These are phyloP conservation scores for Carex kokanica DNA, from an alignment of 176 grass and related monocot species.

Conservation along the genomic window DNA sequence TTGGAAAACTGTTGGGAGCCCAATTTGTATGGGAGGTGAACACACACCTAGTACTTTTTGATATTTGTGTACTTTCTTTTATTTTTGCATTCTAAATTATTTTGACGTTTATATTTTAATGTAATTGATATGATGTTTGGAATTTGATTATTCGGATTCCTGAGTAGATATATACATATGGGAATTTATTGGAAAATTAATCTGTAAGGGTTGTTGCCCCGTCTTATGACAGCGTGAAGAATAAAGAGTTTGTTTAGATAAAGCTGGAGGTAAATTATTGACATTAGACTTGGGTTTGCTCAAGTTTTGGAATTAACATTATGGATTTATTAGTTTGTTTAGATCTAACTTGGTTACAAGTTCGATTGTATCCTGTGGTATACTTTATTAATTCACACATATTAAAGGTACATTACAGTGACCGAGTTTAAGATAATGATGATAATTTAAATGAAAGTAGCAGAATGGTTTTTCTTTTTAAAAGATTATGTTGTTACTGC, in stretches of 20 bases:
- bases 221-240: background rate
- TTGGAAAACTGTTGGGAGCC: slow-evolving; percentile 47
- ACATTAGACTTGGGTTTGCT: no score
- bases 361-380: background rate
- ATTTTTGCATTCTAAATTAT: slow-evolving; percentile 11
- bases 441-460: background rate
- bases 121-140: slow-evolving; percentile 6
- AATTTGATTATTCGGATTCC: background rate
- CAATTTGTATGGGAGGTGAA: slow-evolving; percentile 34
- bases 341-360: background rate
- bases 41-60: background rate
- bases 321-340: background rate
- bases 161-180: background rate
- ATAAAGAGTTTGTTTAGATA: background rate
- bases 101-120: slow-evolving; percentile 1
- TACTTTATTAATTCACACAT: background rate
- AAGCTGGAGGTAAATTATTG: background rate
- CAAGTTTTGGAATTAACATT: no score
- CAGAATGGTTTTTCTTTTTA: background rate
- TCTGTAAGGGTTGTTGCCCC: background rate
- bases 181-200: background rate
- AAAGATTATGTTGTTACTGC: background rate
- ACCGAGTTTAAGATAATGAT: background rate
- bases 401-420: background rate
- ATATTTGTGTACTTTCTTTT: slow-evolving; percentile 13